Percentiles rank a stretch among this genome's conserved stretches.
Evolutionary conservation across 2,329 filamentous ascomycete genomes (phyloP).

Genomic region (Aspergillus caelatus): DNA sequence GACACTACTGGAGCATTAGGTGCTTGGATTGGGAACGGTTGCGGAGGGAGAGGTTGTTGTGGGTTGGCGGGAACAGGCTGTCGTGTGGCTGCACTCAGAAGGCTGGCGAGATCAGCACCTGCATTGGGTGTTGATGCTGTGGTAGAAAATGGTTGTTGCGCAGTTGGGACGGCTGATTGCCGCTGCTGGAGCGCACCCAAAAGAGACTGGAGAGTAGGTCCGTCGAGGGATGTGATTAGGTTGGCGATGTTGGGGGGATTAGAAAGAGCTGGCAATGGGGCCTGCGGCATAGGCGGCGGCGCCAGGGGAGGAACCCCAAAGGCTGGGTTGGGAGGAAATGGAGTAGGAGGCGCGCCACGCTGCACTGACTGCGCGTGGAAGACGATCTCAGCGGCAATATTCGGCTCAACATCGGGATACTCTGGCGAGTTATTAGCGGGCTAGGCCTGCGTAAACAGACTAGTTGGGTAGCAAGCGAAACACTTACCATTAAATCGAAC

Average conservation of each 20-base stretch:
- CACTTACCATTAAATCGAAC: slow-evolving; percentile 72
- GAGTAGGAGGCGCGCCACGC: slow-evolving; percentile 38
- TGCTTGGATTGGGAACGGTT: slow-evolving; percentile 33
- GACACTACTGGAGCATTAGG: slow-evolving; percentile 32
- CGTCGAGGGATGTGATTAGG: slow-evolving; percentile 69
- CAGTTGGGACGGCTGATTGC: slow-evolving; percentile 39
- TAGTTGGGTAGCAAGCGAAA: not conserved
- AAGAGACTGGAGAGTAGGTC: slow-evolving; percentile 70
- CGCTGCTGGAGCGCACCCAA: slow-evolving; percentile 61
- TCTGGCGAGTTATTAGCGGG: slow-evolving; percentile 50
- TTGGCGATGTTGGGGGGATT: slow-evolving; percentile 60
- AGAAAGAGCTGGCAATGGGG: slow-evolving; percentile 36
- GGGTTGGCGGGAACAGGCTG: slow-evolving; percentile 37
- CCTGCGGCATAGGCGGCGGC: slow-evolving; percentile 34
- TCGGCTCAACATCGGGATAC: slow-evolving; percentile 79
- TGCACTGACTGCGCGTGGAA: slow-evolving; percentile 56
- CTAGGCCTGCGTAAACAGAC: not conserved
- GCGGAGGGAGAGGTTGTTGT: slow-evolving; percentile 31
- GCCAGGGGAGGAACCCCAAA: slow-evolving; percentile 40
- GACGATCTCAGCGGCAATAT: slow-evolving; percentile 79
- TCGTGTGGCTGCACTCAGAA: slow-evolving; percentile 43
- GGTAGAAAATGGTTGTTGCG: slow-evolving; percentile 38
- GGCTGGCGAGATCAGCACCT: slow-evolving; percentile 44
- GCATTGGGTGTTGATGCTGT: slow-evolving; percentile 32
- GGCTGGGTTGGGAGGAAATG: slow-evolving; percentile 39